These are phyloP conservation scores for Pseudogymnoascus sp. DNA, from an alignment of 2,329 filamentous ascomycete genomes.

Conservation along the genomic window DNA sequence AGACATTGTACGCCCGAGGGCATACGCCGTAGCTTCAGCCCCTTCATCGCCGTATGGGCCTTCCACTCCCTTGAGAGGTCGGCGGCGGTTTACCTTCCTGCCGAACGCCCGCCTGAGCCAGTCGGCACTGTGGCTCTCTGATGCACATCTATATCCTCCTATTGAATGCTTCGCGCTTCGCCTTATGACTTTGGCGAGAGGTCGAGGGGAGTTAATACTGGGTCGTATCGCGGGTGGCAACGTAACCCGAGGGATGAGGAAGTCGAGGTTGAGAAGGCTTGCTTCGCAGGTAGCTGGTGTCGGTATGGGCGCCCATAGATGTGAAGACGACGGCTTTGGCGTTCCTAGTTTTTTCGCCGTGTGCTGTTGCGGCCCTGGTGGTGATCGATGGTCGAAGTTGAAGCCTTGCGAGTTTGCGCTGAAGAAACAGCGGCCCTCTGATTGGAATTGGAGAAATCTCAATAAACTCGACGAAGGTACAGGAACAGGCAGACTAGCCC, in stretches of 20 bases:
- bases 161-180: conserved; percentile 12
- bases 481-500: conserved; percentile 23
- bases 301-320: conserved; percentile 18
- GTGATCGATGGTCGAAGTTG: conserved; percentile 22
- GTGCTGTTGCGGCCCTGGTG: conserved; percentile 14
- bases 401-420: conserved; percentile 32
- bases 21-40: conserved; percentile 56
- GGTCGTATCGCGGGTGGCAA: background rate
- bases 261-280: conserved; percentile 23
- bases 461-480: conserved; percentile 53
- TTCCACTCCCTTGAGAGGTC: conserved; percentile 48
- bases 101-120: conserved; percentile 9
- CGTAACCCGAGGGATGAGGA: conserved; percentile 19
- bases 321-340: conserved; percentile 16
- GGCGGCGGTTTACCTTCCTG: conserved; percentile 13
- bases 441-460: conserved; percentile 66
- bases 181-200: background rate
- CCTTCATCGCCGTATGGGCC: conserved; percentile 53
- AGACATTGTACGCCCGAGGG: conserved; percentile 60
- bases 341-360: conserved; percentile 5
- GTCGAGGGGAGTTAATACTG: background rate
- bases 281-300: conserved; percentile 19
- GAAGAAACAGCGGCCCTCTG: conserved; percentile 50
- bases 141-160: conserved; percentile 17
- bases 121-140: conserved; percentile 12